phyloP scores from a whole-genome alignment of 441 rosid genomes.

The Macaranga tanarius region DNA sequence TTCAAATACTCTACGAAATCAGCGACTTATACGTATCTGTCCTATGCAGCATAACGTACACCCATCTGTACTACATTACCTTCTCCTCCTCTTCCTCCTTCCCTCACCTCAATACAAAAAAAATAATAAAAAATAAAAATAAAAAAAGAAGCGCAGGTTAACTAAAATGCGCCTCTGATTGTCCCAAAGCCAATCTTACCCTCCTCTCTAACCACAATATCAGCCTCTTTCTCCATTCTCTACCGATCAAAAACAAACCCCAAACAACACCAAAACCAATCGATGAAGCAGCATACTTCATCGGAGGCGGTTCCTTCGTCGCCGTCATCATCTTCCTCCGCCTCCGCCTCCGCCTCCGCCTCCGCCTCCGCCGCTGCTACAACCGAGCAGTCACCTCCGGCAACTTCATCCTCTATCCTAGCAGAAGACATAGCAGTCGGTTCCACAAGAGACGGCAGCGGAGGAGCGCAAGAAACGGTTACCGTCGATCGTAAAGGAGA shows the following conservation, averaged over 20 bases:
- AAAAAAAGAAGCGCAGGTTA: constrained; percentile 25
- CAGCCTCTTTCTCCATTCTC: constrained; percentile 14
- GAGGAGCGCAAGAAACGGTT: constrained; percentile 79
- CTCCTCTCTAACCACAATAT: constrained; percentile 28
- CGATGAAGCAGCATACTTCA: constrained; percentile 18
- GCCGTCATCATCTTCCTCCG: constrained; percentile 35
- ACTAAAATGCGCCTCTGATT: constrained; percentile 36
- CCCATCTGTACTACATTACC: constrained; percentile 9
- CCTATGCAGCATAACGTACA: not conserved
- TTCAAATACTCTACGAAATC: not conserved
- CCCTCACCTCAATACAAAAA: not conserved
- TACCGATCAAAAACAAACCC: not conserved
- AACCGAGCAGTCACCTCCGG: constrained; percentile 46
- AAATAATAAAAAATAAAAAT: not conserved
- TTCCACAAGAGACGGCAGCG: constrained; percentile 60
- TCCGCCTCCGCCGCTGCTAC: constrained; percentile 14
- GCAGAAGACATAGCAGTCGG: constrained; percentile 49
- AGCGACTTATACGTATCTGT: not conserved
- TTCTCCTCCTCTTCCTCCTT: not conserved
- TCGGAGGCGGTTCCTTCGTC: constrained; percentile 36
- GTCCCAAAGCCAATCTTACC: constrained; percentile 30
- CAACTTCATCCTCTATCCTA: constrained; percentile 36
- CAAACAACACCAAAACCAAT: constrained; percentile 7
- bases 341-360: constrained; percentile 9
- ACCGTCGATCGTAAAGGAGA: constrained; percentile 87